Conservation (phyloP, 352 stramenopile genomes). For the Phytophthora vignae region DNA sequence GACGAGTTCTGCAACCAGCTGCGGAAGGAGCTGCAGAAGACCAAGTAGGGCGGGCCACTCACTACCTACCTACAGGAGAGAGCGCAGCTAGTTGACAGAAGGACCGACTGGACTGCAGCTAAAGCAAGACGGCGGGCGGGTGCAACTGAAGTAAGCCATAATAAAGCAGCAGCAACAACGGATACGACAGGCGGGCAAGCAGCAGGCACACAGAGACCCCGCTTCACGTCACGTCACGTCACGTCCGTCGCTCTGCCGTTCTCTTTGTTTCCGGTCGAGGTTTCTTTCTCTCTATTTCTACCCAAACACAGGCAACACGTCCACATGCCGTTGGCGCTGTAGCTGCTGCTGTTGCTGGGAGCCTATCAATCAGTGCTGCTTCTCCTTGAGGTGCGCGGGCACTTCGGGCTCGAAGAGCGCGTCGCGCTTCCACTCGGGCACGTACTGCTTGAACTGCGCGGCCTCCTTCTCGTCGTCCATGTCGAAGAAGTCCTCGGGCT, state of each 20-base stretch:
- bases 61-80: background rate
- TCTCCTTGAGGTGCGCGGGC: slow-evolving; percentile 71
- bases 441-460: slow-evolving; percentile 81
- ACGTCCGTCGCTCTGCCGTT: slow-evolving; percentile 10
- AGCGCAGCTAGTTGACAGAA: too few relatives aligned
- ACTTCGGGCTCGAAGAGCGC: slow-evolving; percentile 71
- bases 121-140: background rate
- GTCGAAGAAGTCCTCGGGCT: slow-evolving; percentile 66
- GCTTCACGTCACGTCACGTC: background rate
- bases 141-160: slow-evolving; percentile 27
- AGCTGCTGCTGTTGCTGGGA: too few relatives aligned
- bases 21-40: slow-evolving; percentile 89
- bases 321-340: too few relatives aligned
- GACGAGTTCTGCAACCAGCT: slow-evolving; percentile 94
- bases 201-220: background rate
- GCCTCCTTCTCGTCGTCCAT: slow-evolving; percentile 66
- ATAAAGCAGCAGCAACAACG: slow-evolving; percentile 1
- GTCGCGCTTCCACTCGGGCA: slow-evolving; percentile 88
- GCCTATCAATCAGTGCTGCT: slow-evolving; percentile 21
- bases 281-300: slow-evolving; percentile 40
- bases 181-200: background rate
- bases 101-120: too few relatives aligned
- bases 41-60: slow-evolving; percentile 48
- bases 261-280: slow-evolving; percentile 12
- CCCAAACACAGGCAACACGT: slow-evolving; percentile 19